phyloP scores from a whole-genome alignment of 805 yeast genomes.

The Dipodascus geniculatus region DNA sequence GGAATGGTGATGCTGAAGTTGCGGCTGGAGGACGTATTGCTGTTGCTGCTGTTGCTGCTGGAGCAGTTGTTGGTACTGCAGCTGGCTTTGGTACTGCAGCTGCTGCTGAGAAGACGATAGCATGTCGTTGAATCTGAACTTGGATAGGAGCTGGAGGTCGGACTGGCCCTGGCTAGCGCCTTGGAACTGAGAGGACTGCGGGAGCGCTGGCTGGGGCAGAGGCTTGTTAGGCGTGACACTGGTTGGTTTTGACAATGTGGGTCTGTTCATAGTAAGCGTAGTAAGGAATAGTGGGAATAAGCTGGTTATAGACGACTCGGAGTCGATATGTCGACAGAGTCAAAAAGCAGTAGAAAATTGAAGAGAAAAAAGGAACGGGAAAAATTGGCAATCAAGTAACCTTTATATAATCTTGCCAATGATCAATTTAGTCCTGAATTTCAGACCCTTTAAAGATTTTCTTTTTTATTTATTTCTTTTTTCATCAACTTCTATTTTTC shows the following conservation, averaged over 20 bases:
- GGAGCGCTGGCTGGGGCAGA: neutral
- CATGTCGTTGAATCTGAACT: neutral
- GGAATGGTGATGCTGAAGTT: constrained; percentile 3
- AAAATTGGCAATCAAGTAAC: neutral
- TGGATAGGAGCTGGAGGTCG: neutral
- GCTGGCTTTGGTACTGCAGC: constrained; percentile 7
- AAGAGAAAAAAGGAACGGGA: neutral
- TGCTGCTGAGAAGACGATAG: neutral
- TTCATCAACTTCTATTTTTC: no score
- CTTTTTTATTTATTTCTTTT: no score
- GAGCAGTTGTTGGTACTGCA: constrained; percentile 6
- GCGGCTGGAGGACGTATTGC: neutral
- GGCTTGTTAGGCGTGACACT: neutral
- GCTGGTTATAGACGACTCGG: no score
- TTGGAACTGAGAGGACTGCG: neutral
- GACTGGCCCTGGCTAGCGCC: neutral
- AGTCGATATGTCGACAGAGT: no score
- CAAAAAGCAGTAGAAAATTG: no score
- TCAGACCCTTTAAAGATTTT: neutral
- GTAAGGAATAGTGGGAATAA: no score
- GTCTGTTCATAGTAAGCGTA: neutral
- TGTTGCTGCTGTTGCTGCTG: constrained; percentile 4
- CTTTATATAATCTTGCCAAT: neutral
- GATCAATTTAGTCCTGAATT: neutral
- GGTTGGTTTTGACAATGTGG: neutral